Base-by-base conservation (phyloP, 495 filamentous ascomycete genomes). In the Venustampulla echinocandica region DNA sequence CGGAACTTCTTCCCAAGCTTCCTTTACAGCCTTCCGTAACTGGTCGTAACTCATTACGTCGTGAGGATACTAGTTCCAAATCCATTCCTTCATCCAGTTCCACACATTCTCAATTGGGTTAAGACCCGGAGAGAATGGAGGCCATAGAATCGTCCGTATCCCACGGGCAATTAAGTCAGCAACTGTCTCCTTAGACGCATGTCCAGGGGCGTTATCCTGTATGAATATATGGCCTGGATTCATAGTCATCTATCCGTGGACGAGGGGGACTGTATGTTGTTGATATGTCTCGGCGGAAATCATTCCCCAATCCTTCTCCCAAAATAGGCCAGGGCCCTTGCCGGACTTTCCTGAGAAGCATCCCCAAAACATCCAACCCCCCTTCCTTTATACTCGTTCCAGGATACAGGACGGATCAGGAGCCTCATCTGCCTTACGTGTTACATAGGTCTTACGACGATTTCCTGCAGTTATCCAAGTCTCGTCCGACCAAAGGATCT, bases 401-500 rank as follows among this genome's bases (percentile, higher is more conserved):
- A 46, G 19, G 9, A 50, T 21, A 39, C 22, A 44, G 21, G 38
- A 32, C n/a, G 7, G 17, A 45, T 45, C 17, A 4, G 14, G 14
- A 22, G 27, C 34, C 7, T 20, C 3, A 22, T 30, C 41, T n/a
- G 32, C 19, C 17, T 32, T 27, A 11, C 48, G 5, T 1, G 34
- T 51, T 13, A 45, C 18, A 2, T 28, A 45, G 11, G 15, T 14
- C 5, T 21, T 36, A 14, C 3, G 41, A 47, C 47, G 25, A 6
- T 30, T 41, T n/a, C 47, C 36, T 39, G 35, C 41, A 42, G 45
- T 17, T 15, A 59, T 46, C 62, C 50, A 67, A 6, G 55, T 64
- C 35, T 67, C 53, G 46, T 66, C 47, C 22, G 46, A 58, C 60
- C 45, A 64, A 17, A 64, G 42, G 17, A 62, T 53, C n/a, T 39